A percentile compares a stretch with the other conserved stretches of the same genome.
These are phyloP conservation scores for Fusarium compactum DNA, from an alignment of 2,329 filamentous ascomycete species.

Conservation along the genomic window DNA sequence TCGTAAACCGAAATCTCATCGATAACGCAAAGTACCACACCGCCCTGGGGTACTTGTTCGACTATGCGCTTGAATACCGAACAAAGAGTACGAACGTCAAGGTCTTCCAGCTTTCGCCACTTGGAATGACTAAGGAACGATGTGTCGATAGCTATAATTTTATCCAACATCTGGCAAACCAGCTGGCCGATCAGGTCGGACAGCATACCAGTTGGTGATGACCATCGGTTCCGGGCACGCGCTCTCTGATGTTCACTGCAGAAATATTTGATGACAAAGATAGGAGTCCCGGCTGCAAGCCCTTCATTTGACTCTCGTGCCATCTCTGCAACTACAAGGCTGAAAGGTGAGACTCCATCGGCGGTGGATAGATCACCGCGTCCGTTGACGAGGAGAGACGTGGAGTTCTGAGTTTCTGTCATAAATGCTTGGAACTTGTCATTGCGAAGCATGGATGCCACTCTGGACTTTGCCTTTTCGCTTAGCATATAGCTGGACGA, in stretches of 20 bases:
- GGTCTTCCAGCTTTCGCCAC: neutral
- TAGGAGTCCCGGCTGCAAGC: neutral
- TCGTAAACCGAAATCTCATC: neutral
- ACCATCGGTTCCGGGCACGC: neutral
- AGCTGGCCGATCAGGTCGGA: neutral
- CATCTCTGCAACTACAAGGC: neutral
- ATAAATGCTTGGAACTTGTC: neutral
- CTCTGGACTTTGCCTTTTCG: neutral
- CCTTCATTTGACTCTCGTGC: fast-evolving
- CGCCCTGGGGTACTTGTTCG: neutral
- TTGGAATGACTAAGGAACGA: neutral
- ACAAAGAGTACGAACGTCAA: neutral
- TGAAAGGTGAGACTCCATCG: neutral
- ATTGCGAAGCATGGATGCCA: neutral
- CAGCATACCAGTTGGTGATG: neutral
- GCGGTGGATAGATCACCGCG: neutral
- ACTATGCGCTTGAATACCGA: neutral
- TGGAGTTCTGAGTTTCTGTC: neutral
- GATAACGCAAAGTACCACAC: neutral
- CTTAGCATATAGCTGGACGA: neutral
- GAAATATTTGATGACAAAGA: neutral
- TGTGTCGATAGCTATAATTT: neutral
- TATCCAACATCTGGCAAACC: neutral
- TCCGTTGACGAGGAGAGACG: neutral
- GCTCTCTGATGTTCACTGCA: fast-evolving